phyloP scores from a whole-genome alignment of 2,329 filamentous ascomycete genomes.

The Cordyceps cateniannulata region DNA sequence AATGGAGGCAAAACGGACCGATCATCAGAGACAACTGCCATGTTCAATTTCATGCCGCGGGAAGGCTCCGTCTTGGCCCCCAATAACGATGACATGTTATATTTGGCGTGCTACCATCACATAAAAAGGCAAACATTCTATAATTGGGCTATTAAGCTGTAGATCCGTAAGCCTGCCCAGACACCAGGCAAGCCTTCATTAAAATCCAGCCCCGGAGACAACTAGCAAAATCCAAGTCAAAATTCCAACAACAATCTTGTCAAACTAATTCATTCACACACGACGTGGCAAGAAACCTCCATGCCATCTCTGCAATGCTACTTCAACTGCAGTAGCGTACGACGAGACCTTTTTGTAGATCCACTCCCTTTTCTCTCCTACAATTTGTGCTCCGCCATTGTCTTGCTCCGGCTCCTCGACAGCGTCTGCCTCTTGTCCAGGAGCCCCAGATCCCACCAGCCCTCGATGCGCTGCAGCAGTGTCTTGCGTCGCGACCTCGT shows the following conservation, averaged over 20 bases:
- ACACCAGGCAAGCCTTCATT: background rate
- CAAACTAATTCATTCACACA: background rate
- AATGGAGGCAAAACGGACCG: too few species aligned
- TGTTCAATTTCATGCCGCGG: too few species aligned
- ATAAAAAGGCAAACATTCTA: background rate
- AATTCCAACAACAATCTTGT: background rate
- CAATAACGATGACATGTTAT: too few species aligned
- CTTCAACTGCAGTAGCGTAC: background rate
- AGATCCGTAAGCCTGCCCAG: background rate
- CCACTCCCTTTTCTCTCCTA: background rate
- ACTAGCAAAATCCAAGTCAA: background rate
- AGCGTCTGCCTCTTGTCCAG: conserved; percentile 37
- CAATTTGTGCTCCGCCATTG: conserved; percentile 11
- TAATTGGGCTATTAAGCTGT: background rate
- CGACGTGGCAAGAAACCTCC: background rate
- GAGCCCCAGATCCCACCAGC: conserved; percentile 49
- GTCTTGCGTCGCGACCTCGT: conserved; percentile 37
- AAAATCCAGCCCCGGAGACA: background rate
- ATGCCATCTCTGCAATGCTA: background rate
- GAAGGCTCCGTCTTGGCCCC: too few species aligned
- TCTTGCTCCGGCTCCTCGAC: conserved; percentile 20
- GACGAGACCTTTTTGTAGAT: background rate
- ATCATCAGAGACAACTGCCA: too few species aligned
- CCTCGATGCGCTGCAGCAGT: conserved; percentile 41
- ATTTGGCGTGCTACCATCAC: background rate